Conservation (phyloP, 768 basidiomycete genomes). For the Baorangia bicolor region DNA sequence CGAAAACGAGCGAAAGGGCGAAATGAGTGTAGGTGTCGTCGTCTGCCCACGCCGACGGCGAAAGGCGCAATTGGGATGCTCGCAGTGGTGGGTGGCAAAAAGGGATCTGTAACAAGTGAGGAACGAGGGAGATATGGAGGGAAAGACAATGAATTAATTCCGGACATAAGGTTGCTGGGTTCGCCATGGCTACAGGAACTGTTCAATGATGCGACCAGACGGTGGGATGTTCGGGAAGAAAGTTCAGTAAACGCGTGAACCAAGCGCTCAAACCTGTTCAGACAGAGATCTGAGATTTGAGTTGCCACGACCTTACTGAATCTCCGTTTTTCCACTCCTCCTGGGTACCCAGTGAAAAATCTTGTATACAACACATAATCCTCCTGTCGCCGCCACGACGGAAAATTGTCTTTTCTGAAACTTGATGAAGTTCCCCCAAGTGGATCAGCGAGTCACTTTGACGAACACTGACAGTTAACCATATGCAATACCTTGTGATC, state of each 20-base stretch:
- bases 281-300: not conserved
- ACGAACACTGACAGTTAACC: not conserved
- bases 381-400: not conserved
- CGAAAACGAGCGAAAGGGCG: slow-evolving; percentile 17
- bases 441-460: not conserved
- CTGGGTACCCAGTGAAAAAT: not conserved
- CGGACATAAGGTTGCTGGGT: slow-evolving; percentile 8
- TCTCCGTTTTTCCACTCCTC: not conserved
- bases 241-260: slow-evolving; percentile 5
- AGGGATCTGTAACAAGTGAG: not conserved
- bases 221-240: slow-evolving; percentile 6
- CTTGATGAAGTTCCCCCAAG: not conserved
- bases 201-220: not conserved
- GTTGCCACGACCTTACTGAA: not conserved
- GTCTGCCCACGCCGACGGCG: slow-evolving; percentile 12
- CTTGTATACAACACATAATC: too few relatives aligned
- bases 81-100: slow-evolving; percentile 2
- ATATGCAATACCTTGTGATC: not conserved
- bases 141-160: slow-evolving; percentile 3
- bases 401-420: not conserved
- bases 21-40: slow-evolving; percentile 25
- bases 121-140: slow-evolving; percentile 10
- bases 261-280: not conserved
- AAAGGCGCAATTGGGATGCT: not conserved
- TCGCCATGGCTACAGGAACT: slow-evolving; percentile 25